Evolutionary conservation across 2,329 filamentous ascomycete genomes (phyloP).

Genomic region (Sporothrix brasiliensis): DNA sequence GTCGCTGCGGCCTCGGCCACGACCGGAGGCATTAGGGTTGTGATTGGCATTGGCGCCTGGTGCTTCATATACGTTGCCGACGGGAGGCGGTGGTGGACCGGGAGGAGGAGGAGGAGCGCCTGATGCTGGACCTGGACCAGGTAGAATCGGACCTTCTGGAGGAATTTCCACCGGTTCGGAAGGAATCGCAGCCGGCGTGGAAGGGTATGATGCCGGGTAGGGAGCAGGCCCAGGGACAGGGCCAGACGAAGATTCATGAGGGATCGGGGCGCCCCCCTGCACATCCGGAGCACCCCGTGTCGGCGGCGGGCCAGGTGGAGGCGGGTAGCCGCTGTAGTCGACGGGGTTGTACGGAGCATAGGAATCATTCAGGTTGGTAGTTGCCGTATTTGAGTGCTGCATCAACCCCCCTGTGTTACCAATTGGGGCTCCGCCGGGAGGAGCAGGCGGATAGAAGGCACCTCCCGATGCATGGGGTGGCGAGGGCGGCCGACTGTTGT

Average conservation of each 20-base stretch:
- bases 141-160: conserved; percentile 1
- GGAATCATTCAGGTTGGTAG: conserved; percentile 42
- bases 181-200: conserved; percentile 8
- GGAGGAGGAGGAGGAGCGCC: not conserved
- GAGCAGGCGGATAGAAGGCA: conserved; percentile 50
- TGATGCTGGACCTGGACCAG: not conserved
- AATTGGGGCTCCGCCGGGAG: conserved; percentile 28
- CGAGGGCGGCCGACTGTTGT: conserved; percentile 45
- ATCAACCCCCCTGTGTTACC: conserved; percentile 40
- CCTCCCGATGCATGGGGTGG: conserved; percentile 57
- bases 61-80: conserved; percentile 17
- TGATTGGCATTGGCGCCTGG: not conserved
- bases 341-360: conserved; percentile 49
- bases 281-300: conserved; percentile 35
- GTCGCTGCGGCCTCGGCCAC: conserved; percentile 27
- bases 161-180: not conserved
- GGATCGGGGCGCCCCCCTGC: conserved; percentile 35
- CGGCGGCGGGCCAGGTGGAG: conserved; percentile 44
- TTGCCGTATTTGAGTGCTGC: conserved; percentile 45
- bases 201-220: conserved; percentile 17
- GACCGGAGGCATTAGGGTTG: not conserved
- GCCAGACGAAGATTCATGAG: conserved; percentile 24
- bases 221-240: conserved; percentile 19
- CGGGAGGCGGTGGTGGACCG: conserved; percentile 32
- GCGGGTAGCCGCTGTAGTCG: conserved; percentile 49